These are phyloP conservation scores for Babesia bigemina DNA, from an alignment of 169 alveolate species.

Conservation along the genomic window DNA sequence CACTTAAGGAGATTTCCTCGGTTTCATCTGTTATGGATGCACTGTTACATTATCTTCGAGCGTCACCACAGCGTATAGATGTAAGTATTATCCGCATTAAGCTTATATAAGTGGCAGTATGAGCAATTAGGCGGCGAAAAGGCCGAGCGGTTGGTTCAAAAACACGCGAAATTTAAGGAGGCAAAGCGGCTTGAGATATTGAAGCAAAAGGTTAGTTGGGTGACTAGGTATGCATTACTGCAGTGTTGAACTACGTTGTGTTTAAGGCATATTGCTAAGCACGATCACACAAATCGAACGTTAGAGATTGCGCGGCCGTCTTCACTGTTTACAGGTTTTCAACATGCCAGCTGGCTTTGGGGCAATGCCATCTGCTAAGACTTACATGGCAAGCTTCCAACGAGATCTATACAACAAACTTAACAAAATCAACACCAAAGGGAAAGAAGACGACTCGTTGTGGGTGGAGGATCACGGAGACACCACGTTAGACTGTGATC, in stretches of 20 bases:
- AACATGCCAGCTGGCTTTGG: slow-evolving; percentile 47
- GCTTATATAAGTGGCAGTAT: slow-evolving; percentile 2
- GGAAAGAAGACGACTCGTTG: slow-evolving; percentile 26
- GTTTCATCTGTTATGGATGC: slow-evolving; percentile 31
- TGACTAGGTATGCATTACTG: background rate
- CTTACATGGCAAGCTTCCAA: slow-evolving; percentile 62
- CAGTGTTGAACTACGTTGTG: background rate
- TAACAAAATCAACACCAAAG: background rate
- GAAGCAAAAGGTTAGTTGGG: slow-evolving; percentile 47
- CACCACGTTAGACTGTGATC: slow-evolving; percentile 40
- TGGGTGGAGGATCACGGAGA: slow-evolving; percentile 63
- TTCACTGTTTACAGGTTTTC: slow-evolving; percentile 29
- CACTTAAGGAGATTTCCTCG: slow-evolving; percentile 58
- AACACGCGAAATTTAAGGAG: slow-evolving; percentile 36
- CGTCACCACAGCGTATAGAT: slow-evolving; percentile 12
- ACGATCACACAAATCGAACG: too few relatives aligned
- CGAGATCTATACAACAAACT: slow-evolving; percentile 55
- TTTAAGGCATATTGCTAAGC: background rate
- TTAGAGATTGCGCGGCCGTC: too few relatives aligned
- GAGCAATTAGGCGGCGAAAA: slow-evolving; percentile 42
- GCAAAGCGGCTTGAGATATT: slow-evolving; percentile 25
- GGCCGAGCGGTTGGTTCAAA: slow-evolving; percentile 29
- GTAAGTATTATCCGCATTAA: slow-evolving; percentile 11
- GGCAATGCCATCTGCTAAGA: slow-evolving; percentile 20
- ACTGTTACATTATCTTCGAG: slow-evolving; percentile 16